Evolutionary conservation across 139 green algal genomes (phyloP), one percentile per base, ranked within the genome.

Genomic region (Chlorella sorokiniana): DNA sequence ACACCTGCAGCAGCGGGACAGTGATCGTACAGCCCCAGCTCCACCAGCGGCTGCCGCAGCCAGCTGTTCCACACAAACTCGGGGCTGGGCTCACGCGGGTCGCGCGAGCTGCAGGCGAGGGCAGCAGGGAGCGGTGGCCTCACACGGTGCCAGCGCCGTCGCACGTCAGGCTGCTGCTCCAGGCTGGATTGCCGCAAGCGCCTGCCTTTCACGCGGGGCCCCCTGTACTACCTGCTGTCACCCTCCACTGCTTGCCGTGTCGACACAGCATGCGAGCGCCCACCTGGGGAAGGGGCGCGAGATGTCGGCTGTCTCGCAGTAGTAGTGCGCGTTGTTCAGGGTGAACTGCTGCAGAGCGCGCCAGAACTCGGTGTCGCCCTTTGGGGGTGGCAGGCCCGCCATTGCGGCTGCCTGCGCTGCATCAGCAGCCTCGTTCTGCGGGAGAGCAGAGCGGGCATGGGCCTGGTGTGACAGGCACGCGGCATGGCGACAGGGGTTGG

Each of bases 241-340:
- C 14, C 48, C 48, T 16, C 11, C 48, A 56, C 16, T 44, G 61
- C 29, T 2, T 42, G 8, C 64, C 33, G 37, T 23, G 64, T 33
- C 64, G 31, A 45, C 33, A 25, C 11, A 45, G 1, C n/a, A 27
- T 23, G 8, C 29, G 7, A 40, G 16, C 5, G n/a, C 72, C 51
- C 85, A 81, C 51, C 84, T 92, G 69, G 94, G 94, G 82, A 99
- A 99, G 31, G 96, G 96, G 25, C 95, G 90, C 22, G 94, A 95
- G 27, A 99, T 81, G 90, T 99, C 96, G 14, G 92, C 83, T 0
- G 95, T 98, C 81, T 98, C 94, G 78, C 96, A 99, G 82, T 94
- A 98, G 86, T 93, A 99, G 85, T 99, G 96, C 3, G 94, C 88
- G 45, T 94, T 93, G 88, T 91, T 84, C 44, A 96, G 85, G 20